phyloP scores from a whole-genome alignment of 2,329 filamentous ascomycete species.

The Monosporascus sp. region DNA sequence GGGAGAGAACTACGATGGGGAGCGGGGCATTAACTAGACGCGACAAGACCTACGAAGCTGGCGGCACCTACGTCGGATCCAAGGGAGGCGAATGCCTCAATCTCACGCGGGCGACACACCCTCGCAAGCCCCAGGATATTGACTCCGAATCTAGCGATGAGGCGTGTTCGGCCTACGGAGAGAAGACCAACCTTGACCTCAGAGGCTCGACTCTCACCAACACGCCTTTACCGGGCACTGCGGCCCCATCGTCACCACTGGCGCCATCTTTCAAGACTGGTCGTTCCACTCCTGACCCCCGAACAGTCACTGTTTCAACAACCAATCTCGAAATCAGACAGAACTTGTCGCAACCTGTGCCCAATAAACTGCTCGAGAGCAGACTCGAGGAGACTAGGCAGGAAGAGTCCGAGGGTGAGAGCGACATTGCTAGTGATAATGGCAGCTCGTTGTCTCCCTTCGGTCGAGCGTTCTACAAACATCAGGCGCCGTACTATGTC shows the following conservation, averaged over 20 bases:
- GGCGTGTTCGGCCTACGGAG: neutral
- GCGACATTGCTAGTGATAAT: slow-evolving; percentile 13
- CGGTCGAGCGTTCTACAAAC: slow-evolving; percentile 50
- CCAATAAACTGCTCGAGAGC: slow-evolving; percentile 1
- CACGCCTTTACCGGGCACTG: neutral
- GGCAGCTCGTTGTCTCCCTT: slow-evolving; percentile 33
- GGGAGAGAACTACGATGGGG: slow-evolving; percentile 44
- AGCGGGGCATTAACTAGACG: slow-evolving; percentile 47
- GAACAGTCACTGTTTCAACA: neutral
- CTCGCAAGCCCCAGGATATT: neutral
- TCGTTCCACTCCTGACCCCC: neutral
- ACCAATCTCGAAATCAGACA: neutral
- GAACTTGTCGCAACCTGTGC: neutral
- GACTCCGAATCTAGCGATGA: neutral
- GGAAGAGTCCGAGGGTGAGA: slow-evolving; percentile 15
- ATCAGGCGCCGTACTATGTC: slow-evolving; percentile 45
- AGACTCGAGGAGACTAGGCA: neutral
- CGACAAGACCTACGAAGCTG: slow-evolving; percentile 36
- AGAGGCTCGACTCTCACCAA: slow-evolving; percentile 1
- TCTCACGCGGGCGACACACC: slow-evolving; percentile 14
- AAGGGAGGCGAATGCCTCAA: slow-evolving; percentile 46
- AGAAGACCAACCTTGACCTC: neutral
- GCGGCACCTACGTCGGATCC: slow-evolving; percentile 47
- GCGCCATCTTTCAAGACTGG: neutral
- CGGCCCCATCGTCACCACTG: neutral